Evolutionary conservation across 1,139 yeast genomes (phyloP).

Genomic region (Zygoascus meyerae): DNA sequence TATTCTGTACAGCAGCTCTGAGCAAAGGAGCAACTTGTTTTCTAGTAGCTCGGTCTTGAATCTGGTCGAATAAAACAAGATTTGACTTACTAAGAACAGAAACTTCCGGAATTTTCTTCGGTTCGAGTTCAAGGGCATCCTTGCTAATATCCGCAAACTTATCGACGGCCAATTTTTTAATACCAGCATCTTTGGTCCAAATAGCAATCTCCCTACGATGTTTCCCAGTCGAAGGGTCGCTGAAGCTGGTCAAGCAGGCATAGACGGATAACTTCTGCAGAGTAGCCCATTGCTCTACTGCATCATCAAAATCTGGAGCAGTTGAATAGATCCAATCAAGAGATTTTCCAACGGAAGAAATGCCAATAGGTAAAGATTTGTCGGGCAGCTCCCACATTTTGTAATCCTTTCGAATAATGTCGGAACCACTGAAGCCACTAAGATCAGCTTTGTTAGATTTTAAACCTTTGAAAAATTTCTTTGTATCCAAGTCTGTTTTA

Average conservation of each 20-base stretch:
- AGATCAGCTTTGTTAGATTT: conserved; percentile 58
- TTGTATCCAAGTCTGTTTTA: conserved; percentile 15
- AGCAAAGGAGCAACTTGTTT: conserved; percentile 75
- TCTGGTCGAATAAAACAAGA: conserved; percentile 44
- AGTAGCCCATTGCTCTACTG: conserved; percentile 36
- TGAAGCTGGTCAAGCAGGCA: conserved; percentile 59
- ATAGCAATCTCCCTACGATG: conserved; percentile 56
- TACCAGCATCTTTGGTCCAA: conserved; percentile 27
- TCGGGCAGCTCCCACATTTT: conserved; percentile 51
- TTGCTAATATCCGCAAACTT: conserved; percentile 32
- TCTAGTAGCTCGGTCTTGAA: conserved; percentile 58
- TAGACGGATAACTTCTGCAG: conserved; percentile 47
- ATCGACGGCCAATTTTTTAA: conserved; percentile 25
- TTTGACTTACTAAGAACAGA: neutral
- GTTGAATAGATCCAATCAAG: conserved; percentile 49
- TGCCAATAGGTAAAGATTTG: conserved; percentile 46
- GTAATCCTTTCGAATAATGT: conserved; percentile 74
- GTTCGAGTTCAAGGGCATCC: conserved; percentile 34
- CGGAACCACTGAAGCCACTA: conserved; percentile 50
- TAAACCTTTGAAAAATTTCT: conserved; percentile 38
- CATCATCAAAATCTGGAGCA: conserved; percentile 37
- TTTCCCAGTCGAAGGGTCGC: conserved; percentile 35
- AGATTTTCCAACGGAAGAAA: conserved; percentile 68
- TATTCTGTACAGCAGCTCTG: conserved; percentile 24
- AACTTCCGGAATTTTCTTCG: neutral